Base-by-base conservation (phyloP, 805 yeast genomes). In the Saccharomycodes ludwigii region DNA sequence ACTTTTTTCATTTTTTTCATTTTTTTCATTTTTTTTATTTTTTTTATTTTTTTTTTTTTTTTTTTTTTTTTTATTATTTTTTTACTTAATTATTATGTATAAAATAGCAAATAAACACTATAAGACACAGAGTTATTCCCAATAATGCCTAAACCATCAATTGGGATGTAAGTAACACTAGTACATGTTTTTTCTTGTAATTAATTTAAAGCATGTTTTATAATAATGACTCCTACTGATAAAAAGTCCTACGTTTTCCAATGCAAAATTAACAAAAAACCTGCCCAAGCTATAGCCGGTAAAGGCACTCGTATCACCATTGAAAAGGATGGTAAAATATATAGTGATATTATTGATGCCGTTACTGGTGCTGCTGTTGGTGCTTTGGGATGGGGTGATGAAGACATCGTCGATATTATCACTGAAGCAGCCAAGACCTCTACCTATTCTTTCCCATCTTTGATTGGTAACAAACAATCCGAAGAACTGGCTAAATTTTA, bases 361-460 rank as follows among this genome's bases (percentile, higher is more conserved):
- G 48, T 54, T 40, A 62, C 68, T 12, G 72, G 71, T 41, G 73
- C 72, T 9, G 71, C 73, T 15, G 73, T 66, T 22, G 65, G 63
- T 15, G 58, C 68, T 6, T 41, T 66, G n/a, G 71, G 72, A 19
- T 65, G 65, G 47, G 54, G 54, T 30, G 67, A 63, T 37, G 48
- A 49, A 23, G 55, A 50, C 18, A 45, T 46, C 9, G 35, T 34
- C 7, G 62, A 56, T 21, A 56, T 64, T 29, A 45, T 58, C 27
- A 48, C 50, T n/a, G 65, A 61, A 11, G 64, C 61, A 15, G 56
- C 61, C 8, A 44, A 47, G 30, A 48, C 47, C 16, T 48, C 56
- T 11, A 54, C 57, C n/a, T 66, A 63, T 43, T 50, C 65, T 16
- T 63, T 58, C 40, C 58, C 59, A 18, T 34, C 43, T 9, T 30